Evolutionary conservation across 2,329 filamentous ascomycete genomes (phyloP).

Genomic region (Fusarium bactridioides): DNA sequence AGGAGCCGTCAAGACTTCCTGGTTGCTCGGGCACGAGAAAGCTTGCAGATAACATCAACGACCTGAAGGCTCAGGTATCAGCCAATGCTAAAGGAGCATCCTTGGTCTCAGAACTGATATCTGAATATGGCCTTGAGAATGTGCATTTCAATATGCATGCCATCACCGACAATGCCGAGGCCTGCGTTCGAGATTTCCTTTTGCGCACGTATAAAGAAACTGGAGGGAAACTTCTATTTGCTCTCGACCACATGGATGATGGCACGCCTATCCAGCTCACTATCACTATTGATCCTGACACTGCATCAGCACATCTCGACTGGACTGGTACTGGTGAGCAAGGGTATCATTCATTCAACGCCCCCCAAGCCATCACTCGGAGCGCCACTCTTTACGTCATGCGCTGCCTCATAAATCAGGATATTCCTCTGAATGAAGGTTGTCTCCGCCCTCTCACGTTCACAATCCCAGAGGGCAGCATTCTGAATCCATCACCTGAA

Average conservation of each 20-base stretch:
- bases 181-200: neutral
- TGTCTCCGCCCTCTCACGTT: constrained; percentile 78
- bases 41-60: constrained; percentile 81
- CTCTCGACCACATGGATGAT: constrained; percentile 83
- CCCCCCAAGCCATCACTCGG: constrained; percentile 81
- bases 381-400: constrained; percentile 85
- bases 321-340: constrained; percentile 81
- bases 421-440: constrained; percentile 84
- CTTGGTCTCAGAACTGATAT: neutral
- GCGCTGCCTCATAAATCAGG: constrained; percentile 78
- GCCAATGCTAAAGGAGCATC: constrained; percentile 77
- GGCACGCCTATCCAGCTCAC: constrained; percentile 66
- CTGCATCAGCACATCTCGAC: neutral
- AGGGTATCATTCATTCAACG: constrained; percentile 69
- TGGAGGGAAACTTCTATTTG: neutral
- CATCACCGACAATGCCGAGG: neutral
- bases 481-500: constrained; percentile 76
- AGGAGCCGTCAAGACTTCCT: constrained; percentile 75
- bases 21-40: constrained; percentile 81
- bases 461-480: constrained; percentile 72
- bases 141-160: neutral
- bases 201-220: neutral
- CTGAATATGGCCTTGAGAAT: neutral
- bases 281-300: too few species aligned
- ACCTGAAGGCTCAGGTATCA: constrained; percentile 83